Evolutionary conservation across 73 alveolate species (phyloP).

Genomic region (Stentor coeruleus): DNA sequence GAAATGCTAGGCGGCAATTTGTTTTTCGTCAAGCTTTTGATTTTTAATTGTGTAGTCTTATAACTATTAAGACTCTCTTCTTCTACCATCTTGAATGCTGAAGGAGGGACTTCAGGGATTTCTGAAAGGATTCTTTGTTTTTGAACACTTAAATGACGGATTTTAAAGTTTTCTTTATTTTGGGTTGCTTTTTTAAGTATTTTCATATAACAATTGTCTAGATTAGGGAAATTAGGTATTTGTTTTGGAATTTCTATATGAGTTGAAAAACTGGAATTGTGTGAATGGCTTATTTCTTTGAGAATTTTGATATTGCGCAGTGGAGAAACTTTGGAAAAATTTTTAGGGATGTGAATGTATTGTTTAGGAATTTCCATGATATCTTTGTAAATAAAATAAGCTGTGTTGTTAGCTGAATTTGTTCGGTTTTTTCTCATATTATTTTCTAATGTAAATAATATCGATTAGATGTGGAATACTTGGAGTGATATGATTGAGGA

Average conservation of each 20-base stretch:
- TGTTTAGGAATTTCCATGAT: too few species aligned
- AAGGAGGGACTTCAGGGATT: neutral
- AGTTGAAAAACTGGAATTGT: too few species aligned
- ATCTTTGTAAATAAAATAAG: too few species aligned
- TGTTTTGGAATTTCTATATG: neutral
- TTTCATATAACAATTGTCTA: too few species aligned
- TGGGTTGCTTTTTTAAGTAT: neutral
- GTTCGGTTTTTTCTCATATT: too few species aligned
- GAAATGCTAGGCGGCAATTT: neutral
- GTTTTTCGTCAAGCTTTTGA: neutral
- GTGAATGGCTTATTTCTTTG: too few species aligned
- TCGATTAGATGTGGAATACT: too few species aligned
- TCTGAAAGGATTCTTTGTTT: neutral
- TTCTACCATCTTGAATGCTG: neutral
- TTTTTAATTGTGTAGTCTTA: neutral
- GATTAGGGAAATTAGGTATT: neutral
- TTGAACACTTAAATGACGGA: neutral
- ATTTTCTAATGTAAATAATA: too few species aligned
- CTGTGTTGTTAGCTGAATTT: too few species aligned
- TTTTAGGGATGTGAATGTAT: neutral
- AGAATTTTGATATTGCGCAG: neutral
- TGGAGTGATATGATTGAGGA: too few species aligned
- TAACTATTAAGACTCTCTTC: neutral
- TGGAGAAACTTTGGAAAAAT: neutral
- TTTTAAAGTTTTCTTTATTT: neutral